These are phyloP conservation scores for Pharus latifolius DNA, from an alignment of 176 grass and related monocot species.

Conservation along the genomic window DNA sequence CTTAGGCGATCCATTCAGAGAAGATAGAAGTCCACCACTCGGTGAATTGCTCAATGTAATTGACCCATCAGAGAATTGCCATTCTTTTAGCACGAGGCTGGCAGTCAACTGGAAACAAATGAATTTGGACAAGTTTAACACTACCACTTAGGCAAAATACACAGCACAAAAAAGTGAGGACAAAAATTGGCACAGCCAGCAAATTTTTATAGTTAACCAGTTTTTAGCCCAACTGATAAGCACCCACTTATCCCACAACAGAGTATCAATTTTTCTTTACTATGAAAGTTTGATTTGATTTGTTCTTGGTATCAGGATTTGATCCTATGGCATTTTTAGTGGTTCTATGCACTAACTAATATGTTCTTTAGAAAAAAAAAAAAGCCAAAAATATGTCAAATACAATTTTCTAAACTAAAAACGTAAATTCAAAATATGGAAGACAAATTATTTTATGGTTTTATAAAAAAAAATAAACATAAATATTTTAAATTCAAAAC, in stretches of 20 bases:
- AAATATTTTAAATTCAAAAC: too few relatives aligned
- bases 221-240: not conserved
- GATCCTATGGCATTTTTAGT: not conserved
- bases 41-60: conserved; percentile 48
- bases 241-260: too few relatives aligned
- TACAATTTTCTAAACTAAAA: too few relatives aligned
- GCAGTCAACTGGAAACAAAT: conserved; percentile 61
- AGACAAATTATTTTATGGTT: too few relatives aligned
- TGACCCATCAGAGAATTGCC: conserved; percentile 94
- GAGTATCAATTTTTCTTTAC: not conserved
- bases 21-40: conserved; percentile 14
- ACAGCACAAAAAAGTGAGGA: not conserved
- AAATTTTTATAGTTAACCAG: not conserved
- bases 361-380: not conserved
- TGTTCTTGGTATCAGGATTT: not conserved
- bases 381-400: too few relatives aligned
- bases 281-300: not conserved
- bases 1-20: conserved; percentile 26
- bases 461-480: too few relatives aligned
- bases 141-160: not conserved
- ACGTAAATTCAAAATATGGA: too few relatives aligned
- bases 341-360: not conserved
- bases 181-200: not conserved
- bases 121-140: not conserved
- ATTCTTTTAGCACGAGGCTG: conserved; percentile 80